Base-by-base conservation (phyloP, 2,329 filamentous ascomycete species). In the Trichocomaceae sp. region DNA sequence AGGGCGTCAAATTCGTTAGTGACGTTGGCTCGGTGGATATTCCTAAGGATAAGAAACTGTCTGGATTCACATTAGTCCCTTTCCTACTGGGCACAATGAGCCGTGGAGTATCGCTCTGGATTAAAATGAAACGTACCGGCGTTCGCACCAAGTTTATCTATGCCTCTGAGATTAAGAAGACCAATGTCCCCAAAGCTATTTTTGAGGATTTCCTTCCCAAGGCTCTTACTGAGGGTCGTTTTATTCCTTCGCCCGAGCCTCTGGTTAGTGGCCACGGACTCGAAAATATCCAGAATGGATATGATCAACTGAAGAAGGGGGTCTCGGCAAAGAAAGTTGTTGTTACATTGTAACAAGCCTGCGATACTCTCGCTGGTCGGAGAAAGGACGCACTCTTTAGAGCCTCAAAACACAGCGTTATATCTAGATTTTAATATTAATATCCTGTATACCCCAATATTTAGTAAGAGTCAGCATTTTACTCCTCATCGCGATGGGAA, bases 281-380 rank as follows among this genome's bases (percentile, higher is more conserved):
- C 13, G 72, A 72, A 50, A 68, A 63, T 33, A 61, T 77, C 2
- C 74, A 79, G 58, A 67, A 65, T 2, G 75, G 66, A 1, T 55
- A 77, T 39, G 69, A 76, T 57, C 47, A 65, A 0, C 60, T 72
- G 1, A 66, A 58, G 47, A 66, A 67, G 50, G 74, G 75, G 4
- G 70, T 77, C 3, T 75, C 73, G 15, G 74, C 71, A 3, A 66
- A 68, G 61, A 78, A 77, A 62, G 45, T 76, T 22, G 73, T 77
- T 15, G 67, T 75, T 15, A 57, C 47, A 3, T 42, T 52, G 19
- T 56, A 23, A 29, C 5, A 13, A 26, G 1, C n/a, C 15, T 4
- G 6, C 8, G 23, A 26, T 26, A 26, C n/a, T 26, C 23, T 26
- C 23, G 23, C 23, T 8, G 8, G 23, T 26, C 23, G 4, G 4